A percentile compares a stretch with the other conserved stretches of the same genome.
Conservation (phyloP, 352 stramenopile genomes). For the Phytophthora idaei region DNA sequence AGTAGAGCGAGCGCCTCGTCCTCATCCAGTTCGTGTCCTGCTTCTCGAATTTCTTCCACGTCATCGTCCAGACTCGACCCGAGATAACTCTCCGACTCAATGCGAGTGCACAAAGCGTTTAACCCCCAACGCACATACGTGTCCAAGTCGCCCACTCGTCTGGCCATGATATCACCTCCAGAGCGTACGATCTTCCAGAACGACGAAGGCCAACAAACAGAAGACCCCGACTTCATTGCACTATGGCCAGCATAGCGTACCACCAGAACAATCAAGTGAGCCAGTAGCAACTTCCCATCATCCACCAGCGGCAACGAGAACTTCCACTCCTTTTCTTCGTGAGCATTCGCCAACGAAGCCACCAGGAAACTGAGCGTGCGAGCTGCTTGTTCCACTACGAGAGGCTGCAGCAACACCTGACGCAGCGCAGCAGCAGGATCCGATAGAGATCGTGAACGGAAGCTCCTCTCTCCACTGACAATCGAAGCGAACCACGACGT, state of each 20-base stretch:
- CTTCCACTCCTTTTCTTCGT: constrained; percentile 48
- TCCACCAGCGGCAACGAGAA: constrained; percentile 61
- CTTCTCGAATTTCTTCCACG: constrained; percentile 11
- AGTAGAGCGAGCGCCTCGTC: constrained; percentile 64
- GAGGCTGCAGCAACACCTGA: constrained; percentile 51
- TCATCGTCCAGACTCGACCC: constrained; percentile 33
- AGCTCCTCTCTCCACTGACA: constrained; percentile 43
- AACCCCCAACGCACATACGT: constrained; percentile 64
- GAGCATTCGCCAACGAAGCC: constrained; percentile 44
- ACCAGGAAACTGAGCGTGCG: constrained; percentile 71
- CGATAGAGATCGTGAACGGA: constrained; percentile 26
- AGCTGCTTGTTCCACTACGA: constrained; percentile 67
- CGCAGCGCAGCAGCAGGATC: constrained; percentile 25
- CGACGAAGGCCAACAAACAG: constrained; percentile 50
- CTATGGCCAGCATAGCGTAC: constrained; percentile 54
- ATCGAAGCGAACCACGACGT: constrained; percentile 66
- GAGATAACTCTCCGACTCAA: constrained; percentile 66
- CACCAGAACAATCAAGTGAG: constrained; percentile 67
- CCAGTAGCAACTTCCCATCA: constrained; percentile 61
- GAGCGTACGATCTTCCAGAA: constrained; percentile 68
- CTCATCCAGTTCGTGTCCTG: constrained; percentile 54
- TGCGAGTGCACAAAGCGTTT: constrained; percentile 51
- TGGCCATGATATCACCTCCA: constrained; percentile 51
- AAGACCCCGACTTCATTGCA: constrained; percentile 12
- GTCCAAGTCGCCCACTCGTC: constrained; percentile 69